Evolutionary conservation across 2,329 filamentous ascomycete genomes (phyloP).

Genomic region (Sclerotinia nivalis): DNA sequence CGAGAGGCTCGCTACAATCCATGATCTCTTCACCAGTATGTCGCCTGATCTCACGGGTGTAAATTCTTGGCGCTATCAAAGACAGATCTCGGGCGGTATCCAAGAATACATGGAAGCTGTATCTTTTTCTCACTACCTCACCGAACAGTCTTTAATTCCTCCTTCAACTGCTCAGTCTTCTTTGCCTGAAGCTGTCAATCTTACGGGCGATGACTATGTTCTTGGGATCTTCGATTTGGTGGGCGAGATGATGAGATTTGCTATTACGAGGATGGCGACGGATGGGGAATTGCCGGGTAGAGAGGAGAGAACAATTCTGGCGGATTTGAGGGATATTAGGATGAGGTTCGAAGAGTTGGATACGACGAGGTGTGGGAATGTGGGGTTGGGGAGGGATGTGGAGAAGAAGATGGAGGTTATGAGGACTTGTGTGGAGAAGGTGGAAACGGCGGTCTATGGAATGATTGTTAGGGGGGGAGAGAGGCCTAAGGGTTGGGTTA

Average conservation of each 20-base stretch:
- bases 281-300: constrained; percentile 48
- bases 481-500: constrained; percentile 87
- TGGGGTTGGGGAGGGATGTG: constrained; percentile 61
- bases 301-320: constrained; percentile 63
- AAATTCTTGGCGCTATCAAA: constrained; percentile 80
- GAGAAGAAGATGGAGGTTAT: constrained; percentile 83
- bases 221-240: constrained; percentile 92
- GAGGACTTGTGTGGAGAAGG: constrained; percentile 87
- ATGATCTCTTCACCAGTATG: constrained; percentile 65
- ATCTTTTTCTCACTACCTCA: constrained; percentile 85
- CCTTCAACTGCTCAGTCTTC: constrained; percentile 58
- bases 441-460: constrained; percentile 87
- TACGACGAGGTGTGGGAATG: constrained; percentile 51
- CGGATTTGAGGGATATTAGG: constrained; percentile 77
- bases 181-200: constrained; percentile 54
- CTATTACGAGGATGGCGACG: constrained; percentile 82
- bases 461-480: constrained; percentile 85
- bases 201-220: constrained; percentile 83
- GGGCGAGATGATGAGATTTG: constrained; percentile 96
- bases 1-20: constrained; percentile 69
- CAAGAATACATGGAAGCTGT: constrained; percentile 95
- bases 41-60: constrained; percentile 73
- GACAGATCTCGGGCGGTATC: constrained; percentile 74
- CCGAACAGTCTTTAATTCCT: constrained; percentile 71
- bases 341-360: constrained; percentile 74